These are phyloP conservation scores for Speleostelium caveatum DNA, from an alignment of 78 protist species.

Conservation along the genomic window DNA sequence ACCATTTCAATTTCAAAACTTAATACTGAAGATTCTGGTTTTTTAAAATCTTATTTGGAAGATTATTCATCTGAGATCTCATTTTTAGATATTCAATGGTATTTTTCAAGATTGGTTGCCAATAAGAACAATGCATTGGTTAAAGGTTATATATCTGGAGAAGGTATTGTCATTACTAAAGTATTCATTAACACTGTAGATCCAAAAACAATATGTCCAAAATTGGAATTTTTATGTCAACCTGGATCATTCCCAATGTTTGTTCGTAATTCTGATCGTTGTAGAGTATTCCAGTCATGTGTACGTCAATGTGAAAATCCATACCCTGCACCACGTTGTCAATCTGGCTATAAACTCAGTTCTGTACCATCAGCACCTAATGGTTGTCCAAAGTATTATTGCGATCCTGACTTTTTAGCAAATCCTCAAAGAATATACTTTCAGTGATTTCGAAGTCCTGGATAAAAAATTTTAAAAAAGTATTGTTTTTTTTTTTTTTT, in stretches of 20 bases:
- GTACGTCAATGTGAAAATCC: conserved; percentile 18
- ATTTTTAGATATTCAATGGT: conserved; percentile 15
- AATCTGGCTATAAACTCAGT: not conserved
- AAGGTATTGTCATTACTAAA: not conserved
- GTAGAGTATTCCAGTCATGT: conserved; percentile 1
- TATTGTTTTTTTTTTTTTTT: too few relatives aligned
- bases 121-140: not conserved
- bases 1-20: not conserved
- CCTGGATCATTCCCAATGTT: not conserved
- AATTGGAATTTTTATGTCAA: not conserved
- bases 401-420: conserved; percentile 39
- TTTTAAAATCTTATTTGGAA: not conserved
- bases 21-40: not conserved
- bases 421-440: too few relatives aligned
- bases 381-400: too few relatives aligned
- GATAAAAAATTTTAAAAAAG: too few relatives aligned
- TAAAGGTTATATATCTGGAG: conserved; percentile 4
- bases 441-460: too few relatives aligned
- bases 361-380: not conserved
- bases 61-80: not conserved
- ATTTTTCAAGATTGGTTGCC: conserved; percentile 8
- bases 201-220: not conserved
- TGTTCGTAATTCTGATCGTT: not conserved
- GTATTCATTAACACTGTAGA: not conserved
- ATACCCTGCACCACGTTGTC: conserved; percentile 10